Evolutionary conservation across 176 grass and related monocot species (phyloP).

Genomic region (Tuctoria greenei): DNA sequence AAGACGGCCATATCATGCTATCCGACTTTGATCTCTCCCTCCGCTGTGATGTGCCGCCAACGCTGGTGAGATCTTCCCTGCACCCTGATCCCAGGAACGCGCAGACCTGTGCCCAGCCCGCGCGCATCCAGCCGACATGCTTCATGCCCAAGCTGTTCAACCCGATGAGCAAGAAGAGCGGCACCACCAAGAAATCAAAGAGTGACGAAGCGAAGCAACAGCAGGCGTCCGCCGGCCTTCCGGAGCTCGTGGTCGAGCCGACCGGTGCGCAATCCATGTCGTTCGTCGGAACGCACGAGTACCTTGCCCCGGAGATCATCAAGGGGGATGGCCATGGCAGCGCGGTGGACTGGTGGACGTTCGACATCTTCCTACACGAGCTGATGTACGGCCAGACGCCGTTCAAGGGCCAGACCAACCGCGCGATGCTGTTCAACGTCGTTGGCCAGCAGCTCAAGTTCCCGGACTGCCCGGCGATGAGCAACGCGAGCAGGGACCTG

Average conservation of each 20-base stretch:
- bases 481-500: conserved; percentile 54
- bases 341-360: conserved; percentile 80
- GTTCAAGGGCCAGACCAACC: conserved; percentile 69
- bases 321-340: conserved; percentile 75
- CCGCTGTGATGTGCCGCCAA: conserved; percentile 52
- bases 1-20: conserved; percentile 73
- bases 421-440: conserved; percentile 71
- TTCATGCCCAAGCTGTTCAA: conserved; percentile 68
- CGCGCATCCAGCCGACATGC: conserved; percentile 72
- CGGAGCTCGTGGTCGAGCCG: conserved; percentile 64
- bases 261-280: conserved; percentile 62
- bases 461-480: conserved; percentile 52
- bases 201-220: not conserved
- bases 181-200: conserved; percentile 23
- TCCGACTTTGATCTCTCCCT: conserved; percentile 74
- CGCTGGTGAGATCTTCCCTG: conserved; percentile 45
- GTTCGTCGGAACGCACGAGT: conserved; percentile 71
- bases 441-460: conserved; percentile 71
- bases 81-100: conserved; percentile 34
- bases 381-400: conserved; percentile 71
- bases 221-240: conserved; percentile 24
- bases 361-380: conserved; percentile 71
- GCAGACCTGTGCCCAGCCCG: conserved; percentile 45
- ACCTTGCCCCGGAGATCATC: conserved; percentile 71
- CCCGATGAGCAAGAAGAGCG: conserved; percentile 47